Evolutionary conservation across 1,284 basidiomycete species (phyloP), one percentile per base, ranked within the genome.

Genomic region (Trichosporon inkin): DNA sequence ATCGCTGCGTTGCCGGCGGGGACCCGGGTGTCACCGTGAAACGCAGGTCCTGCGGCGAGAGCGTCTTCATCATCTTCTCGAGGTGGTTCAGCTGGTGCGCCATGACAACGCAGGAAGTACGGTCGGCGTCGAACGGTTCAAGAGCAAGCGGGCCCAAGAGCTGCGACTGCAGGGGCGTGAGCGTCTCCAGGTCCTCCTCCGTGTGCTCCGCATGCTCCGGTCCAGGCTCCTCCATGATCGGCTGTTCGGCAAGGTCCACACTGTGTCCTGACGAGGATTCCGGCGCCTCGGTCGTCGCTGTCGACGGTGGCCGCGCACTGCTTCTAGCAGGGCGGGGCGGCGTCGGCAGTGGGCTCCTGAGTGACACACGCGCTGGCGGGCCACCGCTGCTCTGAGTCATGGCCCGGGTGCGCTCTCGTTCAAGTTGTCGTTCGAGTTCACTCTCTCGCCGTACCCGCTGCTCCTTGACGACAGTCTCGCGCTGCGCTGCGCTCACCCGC

Each of bases 51-150:
- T 72, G 68, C 1, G 77, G 77, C 2, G 74, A 75, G 11, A 79
- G 61, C 34, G 69, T 67, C 16, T 73, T 71, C 69, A 79, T 71
- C 58, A 76, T 71, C 64, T 66, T 68, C 64, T 79, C 77, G 10
- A 79, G 65, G 55, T 71, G 67, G 60, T 74, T 75, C 38, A 79
- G 63, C 61, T 77, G 70, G 20, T 78, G 75, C 19, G 69, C 71
- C 73, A 79, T 78, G 44, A 79, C 71, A 17, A 77, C 36, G 2
- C 73, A 49, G 2, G 24, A 32, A 2, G 44, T 32, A 6, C 44
- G 44, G 44, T 49, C 44, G 3, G 22, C 16, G 44, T 49, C 44
- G 44, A 44, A 44, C 10, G 40, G 20, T 14, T 49, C 44, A 24
- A 49, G 24, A 2, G 17, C 17, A 10, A 49, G 16, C 24, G 44